phyloP scores from a whole-genome alignment of 179 eudicot genomes.

The Actinidia chinensis region DNA sequence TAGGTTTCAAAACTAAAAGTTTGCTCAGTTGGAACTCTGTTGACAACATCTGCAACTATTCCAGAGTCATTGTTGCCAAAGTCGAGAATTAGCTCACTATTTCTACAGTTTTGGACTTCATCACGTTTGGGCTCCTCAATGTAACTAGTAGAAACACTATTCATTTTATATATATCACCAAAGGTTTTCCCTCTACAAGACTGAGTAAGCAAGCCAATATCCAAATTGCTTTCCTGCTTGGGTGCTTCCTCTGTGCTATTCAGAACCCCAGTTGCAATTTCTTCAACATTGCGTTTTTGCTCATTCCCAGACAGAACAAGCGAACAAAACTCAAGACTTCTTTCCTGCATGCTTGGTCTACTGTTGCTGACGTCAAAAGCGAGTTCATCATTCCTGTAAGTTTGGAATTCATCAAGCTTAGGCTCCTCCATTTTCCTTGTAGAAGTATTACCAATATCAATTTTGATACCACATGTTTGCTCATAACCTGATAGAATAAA shows the following conservation, averaged over 20 bases:
- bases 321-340: conserved; percentile 29
- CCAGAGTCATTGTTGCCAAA: conserved; percentile 44
- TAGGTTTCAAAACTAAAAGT: conserved; percentile 42
- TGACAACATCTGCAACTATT: conserved; percentile 37
- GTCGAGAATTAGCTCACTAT: conserved; percentile 46
- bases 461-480: conserved; percentile 30
- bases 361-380: conserved; percentile 31
- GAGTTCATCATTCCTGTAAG: conserved; percentile 30
- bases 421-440: conserved; percentile 35
- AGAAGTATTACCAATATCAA: conserved; percentile 26
- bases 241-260: conserved; percentile 33
- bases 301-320: conserved; percentile 33
- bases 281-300: conserved; percentile 29
- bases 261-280: conserved; percentile 34
- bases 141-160: conserved; percentile 35
- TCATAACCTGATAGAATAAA: conserved; percentile 34
- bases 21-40: conserved; percentile 51
- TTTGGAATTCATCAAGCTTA: conserved; percentile 30
- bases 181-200: conserved; percentile 39
- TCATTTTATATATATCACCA: conserved; percentile 34
- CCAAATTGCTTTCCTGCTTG: conserved; percentile 38
- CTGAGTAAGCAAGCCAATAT: conserved; percentile 35
- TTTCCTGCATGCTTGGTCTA: conserved; percentile 32
- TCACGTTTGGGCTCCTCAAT: conserved; percentile 45
- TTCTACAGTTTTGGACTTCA: conserved; percentile 35